A percentile compares a stretch with the other conserved stretches of the same genome.
Conservation (phyloP, 768 basidiomycete species). For the Naganishia onofrii region DNA sequence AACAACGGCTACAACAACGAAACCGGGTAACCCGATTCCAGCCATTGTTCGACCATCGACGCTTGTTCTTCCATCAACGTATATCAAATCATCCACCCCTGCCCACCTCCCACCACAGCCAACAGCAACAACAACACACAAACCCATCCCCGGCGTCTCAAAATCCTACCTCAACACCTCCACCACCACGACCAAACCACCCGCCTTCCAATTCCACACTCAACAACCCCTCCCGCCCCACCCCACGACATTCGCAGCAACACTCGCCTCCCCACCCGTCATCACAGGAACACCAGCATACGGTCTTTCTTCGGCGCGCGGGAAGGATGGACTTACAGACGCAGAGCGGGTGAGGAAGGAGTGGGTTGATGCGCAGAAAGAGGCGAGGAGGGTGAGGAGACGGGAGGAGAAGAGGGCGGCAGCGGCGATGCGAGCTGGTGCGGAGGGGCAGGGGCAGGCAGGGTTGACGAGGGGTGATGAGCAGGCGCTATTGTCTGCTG, state of each 20-base stretch:
- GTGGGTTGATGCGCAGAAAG: conserved; percentile 74
- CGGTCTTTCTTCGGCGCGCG: conserved; percentile 26
- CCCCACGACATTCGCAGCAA: conserved; percentile 4
- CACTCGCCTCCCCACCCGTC: conserved; percentile 20
- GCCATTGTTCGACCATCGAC: background rate
- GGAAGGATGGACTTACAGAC: conserved; percentile 37
- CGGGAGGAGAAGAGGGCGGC: conserved; percentile 9
- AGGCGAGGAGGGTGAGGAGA: conserved; percentile 72
- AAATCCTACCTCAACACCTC: background rate
- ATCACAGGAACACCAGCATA: conserved; percentile 22
- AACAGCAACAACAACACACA: background rate
- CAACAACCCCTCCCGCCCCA: background rate
- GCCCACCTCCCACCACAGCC: background rate
- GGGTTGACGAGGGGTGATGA: no score
- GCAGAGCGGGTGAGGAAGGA: conserved; percentile 68
- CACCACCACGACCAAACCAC: no score
- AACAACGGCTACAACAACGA: background rate
- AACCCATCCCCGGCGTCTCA: background rate
- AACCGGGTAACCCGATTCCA: background rate
- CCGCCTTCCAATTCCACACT: no score
- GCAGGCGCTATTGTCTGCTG: no score
- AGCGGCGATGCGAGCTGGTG: no score
- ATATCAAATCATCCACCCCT: conserved; percentile 3
- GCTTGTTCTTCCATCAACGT: conserved; percentile 17
- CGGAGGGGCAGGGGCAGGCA: no score